Base-by-base conservation (phyloP, 2,329 filamentous ascomycete genomes). In the Fusarium burgessii region DNA sequence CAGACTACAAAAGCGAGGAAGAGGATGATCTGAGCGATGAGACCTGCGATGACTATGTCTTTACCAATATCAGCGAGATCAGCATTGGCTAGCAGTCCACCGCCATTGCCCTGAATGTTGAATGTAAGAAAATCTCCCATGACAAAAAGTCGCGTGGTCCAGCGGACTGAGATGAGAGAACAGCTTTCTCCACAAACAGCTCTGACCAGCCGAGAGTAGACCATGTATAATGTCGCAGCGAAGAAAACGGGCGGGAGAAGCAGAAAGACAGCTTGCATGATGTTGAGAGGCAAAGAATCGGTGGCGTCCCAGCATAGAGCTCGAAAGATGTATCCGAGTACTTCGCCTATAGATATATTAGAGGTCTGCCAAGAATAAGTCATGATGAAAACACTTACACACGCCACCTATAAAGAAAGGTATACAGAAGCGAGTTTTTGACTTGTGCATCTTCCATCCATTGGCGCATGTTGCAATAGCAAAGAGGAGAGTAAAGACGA, bases 401-500 rank as follows among this genome's bases (percentile, higher is more conserved):
- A 82, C 27, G 2, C 82, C 84, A 1, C 85, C 86, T 3, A 85
- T 69, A 18, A 84, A 68, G 56, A 87, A 82, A 0, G 83, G 80
- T 2, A 82, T 77, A 62, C 86, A 86, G 70, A 85, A 88, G 81
- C 84, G 87, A 14, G 82, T 83, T 36, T 81, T 78, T 5, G 81
- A 81, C 29, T 78, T 82, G 23, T 81, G 71, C 43, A 86, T 78
- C 29, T 81, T 80, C 63, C 77, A 84, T 2, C 71, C 66, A 65
- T 88, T 86, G 3, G 76, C 69, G 1, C 73, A 35, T 0, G 85
- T 84, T 2, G 82, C 70, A 4, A 82, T 10, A 9, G 71, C 42
- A 71, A 88, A 88, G 2, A 89, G 70, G 23, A 82, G 46, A 2
- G 79, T 70, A 60, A 88, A 87, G 6, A 83, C 74, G 18, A 84